phyloP scores from a whole-genome alignment of 2,329 filamentous ascomycete genomes.

The Venturia effusa region DNA sequence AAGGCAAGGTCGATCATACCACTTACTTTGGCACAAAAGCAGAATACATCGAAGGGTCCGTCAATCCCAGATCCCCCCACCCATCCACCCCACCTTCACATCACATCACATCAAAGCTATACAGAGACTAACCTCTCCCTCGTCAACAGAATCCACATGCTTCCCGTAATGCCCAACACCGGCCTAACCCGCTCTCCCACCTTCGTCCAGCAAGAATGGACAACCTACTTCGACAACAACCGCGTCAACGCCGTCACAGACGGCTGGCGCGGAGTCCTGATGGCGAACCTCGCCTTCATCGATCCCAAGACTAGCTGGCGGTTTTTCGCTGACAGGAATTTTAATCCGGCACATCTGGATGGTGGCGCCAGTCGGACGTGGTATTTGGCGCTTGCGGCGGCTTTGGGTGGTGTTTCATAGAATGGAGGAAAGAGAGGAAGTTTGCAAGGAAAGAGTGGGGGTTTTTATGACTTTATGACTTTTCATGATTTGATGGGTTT shows the following conservation, averaged over 20 bases:
- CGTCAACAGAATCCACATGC: conserved; percentile 59
- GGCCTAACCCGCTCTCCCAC: conserved; percentile 52
- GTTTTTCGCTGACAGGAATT: conserved; percentile 60
- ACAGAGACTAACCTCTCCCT: not conserved
- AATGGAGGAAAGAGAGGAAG: not conserved
- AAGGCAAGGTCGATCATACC: conserved; percentile 90
- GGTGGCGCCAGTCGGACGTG: conserved; percentile 75
- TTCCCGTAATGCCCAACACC: conserved; percentile 60
- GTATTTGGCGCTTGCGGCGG: conserved; percentile 72
- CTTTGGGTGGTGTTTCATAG: conserved; percentile 21
- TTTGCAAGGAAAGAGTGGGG: not conserved
- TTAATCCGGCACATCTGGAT: conserved; percentile 61
- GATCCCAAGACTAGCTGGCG: conserved; percentile 59
- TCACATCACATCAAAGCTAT: no score
- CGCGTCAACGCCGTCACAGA: conserved; percentile 46
- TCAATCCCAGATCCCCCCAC: no score
- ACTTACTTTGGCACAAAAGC: conserved; percentile 30
- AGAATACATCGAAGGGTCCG: conserved; percentile 32
- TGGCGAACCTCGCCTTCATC: conserved; percentile 69
- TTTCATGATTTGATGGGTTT: no score
- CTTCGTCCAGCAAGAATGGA: conserved; percentile 66
- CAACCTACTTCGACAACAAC: conserved; percentile 60
- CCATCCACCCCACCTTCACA: no score
- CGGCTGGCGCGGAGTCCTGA: conserved; percentile 79
- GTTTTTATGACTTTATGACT: no score